Evolutionary conservation across 2,329 filamentous ascomycete species (phyloP).

Genomic region (Arachnopeziza araneosa): DNA sequence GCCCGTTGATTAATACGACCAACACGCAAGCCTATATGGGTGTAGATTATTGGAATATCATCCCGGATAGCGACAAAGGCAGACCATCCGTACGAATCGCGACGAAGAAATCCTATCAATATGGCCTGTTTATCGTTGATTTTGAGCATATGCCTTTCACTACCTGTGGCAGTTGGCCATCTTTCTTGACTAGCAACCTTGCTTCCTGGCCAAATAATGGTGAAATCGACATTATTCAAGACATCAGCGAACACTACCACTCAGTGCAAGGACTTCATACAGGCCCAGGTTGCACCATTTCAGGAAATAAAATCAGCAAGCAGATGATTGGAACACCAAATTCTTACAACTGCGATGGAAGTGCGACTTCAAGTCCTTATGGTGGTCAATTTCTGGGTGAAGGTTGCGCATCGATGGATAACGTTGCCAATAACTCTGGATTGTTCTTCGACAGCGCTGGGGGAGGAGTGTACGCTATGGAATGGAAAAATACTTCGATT

Average conservation of each 20-base stretch:
- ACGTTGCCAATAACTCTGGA: slow-evolving; percentile 47
- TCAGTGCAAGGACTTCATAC: slow-evolving; percentile 38
- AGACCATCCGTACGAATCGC: slow-evolving; percentile 58
- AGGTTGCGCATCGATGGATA: slow-evolving; percentile 30
- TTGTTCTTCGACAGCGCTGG: slow-evolving; percentile 58
- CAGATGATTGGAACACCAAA: slow-evolving; percentile 35
- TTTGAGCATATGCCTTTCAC: slow-evolving; percentile 66
- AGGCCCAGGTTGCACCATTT: slow-evolving; percentile 37
- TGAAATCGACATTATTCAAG: slow-evolving; percentile 40
- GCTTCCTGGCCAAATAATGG: slow-evolving; percentile 25
- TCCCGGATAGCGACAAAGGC: slow-evolving; percentile 25
- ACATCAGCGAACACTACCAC: slow-evolving; percentile 37
- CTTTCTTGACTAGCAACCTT: slow-evolving; percentile 35
- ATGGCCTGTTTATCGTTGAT: slow-evolving; percentile 65
- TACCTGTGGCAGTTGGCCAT: slow-evolving; percentile 67
- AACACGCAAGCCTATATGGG: not conserved
- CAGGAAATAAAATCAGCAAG: slow-evolving; percentile 22
- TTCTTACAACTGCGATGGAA: slow-evolving; percentile 38
- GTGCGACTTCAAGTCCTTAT: slow-evolving; percentile 34
- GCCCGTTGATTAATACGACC: not conserved
- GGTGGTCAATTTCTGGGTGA: not conserved
- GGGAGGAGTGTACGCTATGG: slow-evolving; percentile 62
- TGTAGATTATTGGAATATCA: slow-evolving; percentile 1
- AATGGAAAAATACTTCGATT: slow-evolving; percentile 64
- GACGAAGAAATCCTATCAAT: slow-evolving; percentile 55